phyloP scores from a whole-genome alignment of 1,284 basidiomycete genomes.

The Boletus coffeatus region DNA sequence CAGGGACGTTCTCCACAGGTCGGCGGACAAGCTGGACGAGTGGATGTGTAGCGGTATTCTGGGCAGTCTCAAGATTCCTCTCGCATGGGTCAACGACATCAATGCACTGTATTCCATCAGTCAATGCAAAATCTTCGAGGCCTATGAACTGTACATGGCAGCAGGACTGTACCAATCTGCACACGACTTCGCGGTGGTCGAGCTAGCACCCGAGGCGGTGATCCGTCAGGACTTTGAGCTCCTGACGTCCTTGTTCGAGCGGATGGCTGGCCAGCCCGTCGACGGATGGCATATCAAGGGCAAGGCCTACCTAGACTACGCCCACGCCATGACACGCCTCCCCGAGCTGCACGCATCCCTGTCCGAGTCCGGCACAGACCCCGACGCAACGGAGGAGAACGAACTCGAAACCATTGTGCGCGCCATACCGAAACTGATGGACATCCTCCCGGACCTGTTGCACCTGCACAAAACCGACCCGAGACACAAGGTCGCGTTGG shows the following conservation, averaged over 20 bases:
- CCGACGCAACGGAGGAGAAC: slow-evolving; percentile 42
- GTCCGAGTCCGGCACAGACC: slow-evolving; percentile 33
- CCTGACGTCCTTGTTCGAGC: slow-evolving; percentile 68
- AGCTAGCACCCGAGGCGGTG: slow-evolving; percentile 90
- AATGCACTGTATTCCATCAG: slow-evolving; percentile 68
- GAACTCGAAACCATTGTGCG: slow-evolving; percentile 60
- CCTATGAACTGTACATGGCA: slow-evolving; percentile 73
- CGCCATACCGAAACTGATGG: slow-evolving; percentile 61
- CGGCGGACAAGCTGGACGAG: slow-evolving; percentile 62
- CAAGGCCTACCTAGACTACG: slow-evolving; percentile 71
- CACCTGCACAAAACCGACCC: slow-evolving; percentile 45
- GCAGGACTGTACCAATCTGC: slow-evolving; percentile 72
- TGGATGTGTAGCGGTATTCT: slow-evolving; percentile 71
- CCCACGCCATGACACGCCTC: slow-evolving; percentile 54
- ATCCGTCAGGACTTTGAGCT: slow-evolving; percentile 75
- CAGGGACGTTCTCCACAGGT: slow-evolving; percentile 75
- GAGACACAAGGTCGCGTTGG: slow-evolving; percentile 62
- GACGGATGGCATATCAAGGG: slow-evolving; percentile 77
- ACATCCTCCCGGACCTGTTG: slow-evolving; percentile 65
- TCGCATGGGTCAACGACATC: slow-evolving; percentile 84
- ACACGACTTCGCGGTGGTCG: slow-evolving; percentile 74
- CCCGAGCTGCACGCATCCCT: slow-evolving; percentile 50
- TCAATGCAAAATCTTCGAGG: slow-evolving; percentile 62
- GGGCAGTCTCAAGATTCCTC: slow-evolving; percentile 75
- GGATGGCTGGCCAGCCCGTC: slow-evolving; percentile 59